Evolutionary conservation across 768 basidiomycete genomes (phyloP), one percentile per base, ranked within the genome.

Genomic region (Kwoniella sp.): DNA sequence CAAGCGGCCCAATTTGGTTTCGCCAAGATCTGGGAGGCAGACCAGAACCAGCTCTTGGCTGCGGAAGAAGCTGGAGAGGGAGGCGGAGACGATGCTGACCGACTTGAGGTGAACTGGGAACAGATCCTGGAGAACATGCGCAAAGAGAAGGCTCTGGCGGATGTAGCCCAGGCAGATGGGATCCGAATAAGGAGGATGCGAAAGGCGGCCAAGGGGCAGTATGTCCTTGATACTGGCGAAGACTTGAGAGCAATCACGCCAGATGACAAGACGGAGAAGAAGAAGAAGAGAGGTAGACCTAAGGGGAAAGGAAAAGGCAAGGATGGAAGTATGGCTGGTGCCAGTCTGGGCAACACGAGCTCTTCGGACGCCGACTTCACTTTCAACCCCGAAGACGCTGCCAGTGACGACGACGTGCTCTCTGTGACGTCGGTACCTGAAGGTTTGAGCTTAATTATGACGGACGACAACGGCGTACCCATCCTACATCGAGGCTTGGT

Each of bases 1-100:
- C 68, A 68, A 57, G 56, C 65, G 38, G 79, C 87, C 30, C 83
- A 86, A 9, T 96, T 97, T 78, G 86, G 86, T 5, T 95, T 94
- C 73, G 93, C 94, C 12, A 93, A 94, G 78, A 85, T 97, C 48
- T 97, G 94, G 94, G 86, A 89, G 0, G 87, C 89, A 25, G 87
- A 89, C 65, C 89, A 89, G 74, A 89, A 89, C 59, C 73, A 82
- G 17, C 75, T 91, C 23, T 84, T 82, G 34, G 89, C 89, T 52
- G 83, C 82, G 5, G 73, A 83, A 2, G 77, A 77, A 1, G 82
- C 82, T 4, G 67, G 77, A 17, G 60, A 64, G 0, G 87, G 86
- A 17, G 70, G 60, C n/a, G 66, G 55, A 25, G 55, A 65, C n/a
- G n/a, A n/a, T 12, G 50, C 34, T 23, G 72, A 63, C 26, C 84